Evolutionary conservation across 108 stramenopile genomes (phyloP).

Genomic region (Nitzschia sp.): DNA sequence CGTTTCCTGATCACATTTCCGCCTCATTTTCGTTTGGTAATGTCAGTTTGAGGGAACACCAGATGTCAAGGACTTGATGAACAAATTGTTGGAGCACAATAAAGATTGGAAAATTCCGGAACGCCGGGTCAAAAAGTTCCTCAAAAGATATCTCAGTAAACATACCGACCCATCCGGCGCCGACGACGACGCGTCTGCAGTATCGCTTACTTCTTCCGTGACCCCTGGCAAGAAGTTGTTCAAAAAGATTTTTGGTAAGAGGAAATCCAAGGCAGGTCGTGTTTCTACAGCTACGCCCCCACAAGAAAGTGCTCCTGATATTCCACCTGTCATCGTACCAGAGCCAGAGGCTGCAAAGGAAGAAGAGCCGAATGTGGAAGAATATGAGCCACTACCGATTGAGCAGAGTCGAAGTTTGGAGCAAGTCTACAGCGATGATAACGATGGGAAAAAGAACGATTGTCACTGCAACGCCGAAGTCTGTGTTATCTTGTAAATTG

Average conservation of each 20-base stretch:
- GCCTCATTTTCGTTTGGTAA: not conserved
- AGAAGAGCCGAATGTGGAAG: not conserved
- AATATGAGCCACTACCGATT: not conserved
- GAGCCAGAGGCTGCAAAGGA: constrained; percentile 1
- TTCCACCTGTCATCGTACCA: not conserved
- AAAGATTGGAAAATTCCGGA: constrained; percentile 44
- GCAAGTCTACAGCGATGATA: constrained; percentile 18
- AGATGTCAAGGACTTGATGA: constrained; percentile 2
- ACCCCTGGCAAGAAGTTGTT: not conserved
- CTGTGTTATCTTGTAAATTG: constrained; percentile 17
- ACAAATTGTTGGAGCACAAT: constrained; percentile 17
- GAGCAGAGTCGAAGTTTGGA: constrained; percentile 10
- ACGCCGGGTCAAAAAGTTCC: constrained; percentile 41
- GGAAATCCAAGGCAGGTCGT: not conserved
- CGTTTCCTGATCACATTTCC: not conserved
- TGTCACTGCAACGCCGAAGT: constrained; percentile 16
- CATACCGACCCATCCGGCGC: constrained; percentile 2
- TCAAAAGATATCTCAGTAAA: constrained; percentile 25
- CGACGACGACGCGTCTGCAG: constrained; percentile 17
- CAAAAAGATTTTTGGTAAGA: constrained; percentile 1
- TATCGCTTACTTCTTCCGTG: not conserved
- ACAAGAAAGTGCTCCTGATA: constrained; percentile 16
- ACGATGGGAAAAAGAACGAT: constrained; percentile 16
- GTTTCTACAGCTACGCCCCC: not conserved
- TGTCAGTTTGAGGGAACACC: not conserved